phyloP scores from a whole-genome alignment of 352 stramenopile species.

The Phytophthora vignae region DNA sequence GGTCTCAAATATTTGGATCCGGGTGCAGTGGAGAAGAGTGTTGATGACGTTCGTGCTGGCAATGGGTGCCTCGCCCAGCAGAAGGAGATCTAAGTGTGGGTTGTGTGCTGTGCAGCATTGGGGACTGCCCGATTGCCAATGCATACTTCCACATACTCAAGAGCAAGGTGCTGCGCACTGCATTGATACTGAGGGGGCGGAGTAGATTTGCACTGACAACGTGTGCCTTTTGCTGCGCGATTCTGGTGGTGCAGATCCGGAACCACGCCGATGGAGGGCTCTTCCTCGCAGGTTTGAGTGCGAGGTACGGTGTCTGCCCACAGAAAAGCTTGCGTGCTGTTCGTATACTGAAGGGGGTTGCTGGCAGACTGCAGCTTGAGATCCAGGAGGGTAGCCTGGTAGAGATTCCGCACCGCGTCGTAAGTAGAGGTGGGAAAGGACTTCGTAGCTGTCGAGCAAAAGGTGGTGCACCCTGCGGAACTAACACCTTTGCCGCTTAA shows the following conservation, averaged over 20 bases:
- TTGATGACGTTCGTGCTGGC: conserved; percentile 1
- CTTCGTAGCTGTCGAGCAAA: not conserved
- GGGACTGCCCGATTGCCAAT: conserved; percentile 60
- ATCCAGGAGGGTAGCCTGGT: conserved; percentile 47
- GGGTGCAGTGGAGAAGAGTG: conserved; percentile 15
- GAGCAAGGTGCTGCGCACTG: conserved; percentile 41
- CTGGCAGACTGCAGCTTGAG: conserved; percentile 48
- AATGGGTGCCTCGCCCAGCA: not conserved
- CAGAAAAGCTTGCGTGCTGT: not conserved
- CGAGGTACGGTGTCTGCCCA: conserved; percentile 22
- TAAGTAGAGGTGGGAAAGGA: conserved; percentile 37
- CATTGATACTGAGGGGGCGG: no score
- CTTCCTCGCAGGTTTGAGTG: conserved; percentile 41
- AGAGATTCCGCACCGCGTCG: conserved; percentile 31
- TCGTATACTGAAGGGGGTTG: not conserved
- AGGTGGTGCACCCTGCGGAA: not conserved
- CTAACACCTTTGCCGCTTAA: conserved; percentile 4
- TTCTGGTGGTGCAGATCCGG: conserved; percentile 38
- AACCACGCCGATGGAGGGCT: conserved; percentile 55
- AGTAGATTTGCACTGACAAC: conserved; percentile 13
- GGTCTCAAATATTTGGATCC: conserved; percentile 18
- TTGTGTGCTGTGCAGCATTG: conserved; percentile 32
- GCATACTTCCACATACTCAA: conserved; percentile 68
- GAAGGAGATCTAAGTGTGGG: not conserved
- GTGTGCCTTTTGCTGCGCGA: conserved; percentile 5